A percentile compares a stretch with the other conserved stretches of the same genome.
Conservation (phyloP, 169 alveolate species). For the Ichthyophthirius multifiliis region DNA sequence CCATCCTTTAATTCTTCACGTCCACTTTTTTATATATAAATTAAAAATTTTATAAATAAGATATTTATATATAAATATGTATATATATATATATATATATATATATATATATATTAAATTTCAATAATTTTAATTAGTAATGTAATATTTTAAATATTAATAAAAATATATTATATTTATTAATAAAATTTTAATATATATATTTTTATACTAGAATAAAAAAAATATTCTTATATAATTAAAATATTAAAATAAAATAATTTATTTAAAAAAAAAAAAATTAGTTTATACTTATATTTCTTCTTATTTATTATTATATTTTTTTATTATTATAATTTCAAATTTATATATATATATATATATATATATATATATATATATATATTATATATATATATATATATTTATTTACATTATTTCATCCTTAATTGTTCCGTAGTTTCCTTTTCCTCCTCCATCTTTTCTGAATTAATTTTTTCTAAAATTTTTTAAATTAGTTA, state of each 20-base stretch:
- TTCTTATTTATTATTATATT: too few relatives aligned
- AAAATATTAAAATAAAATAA: too few relatives aligned
- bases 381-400: not conserved
- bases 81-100: not conserved
- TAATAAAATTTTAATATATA: too few relatives aligned
- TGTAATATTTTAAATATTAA: too few relatives aligned
- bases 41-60: not conserved
- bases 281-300: too few relatives aligned
- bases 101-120: not conserved
- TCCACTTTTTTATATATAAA: not conserved
- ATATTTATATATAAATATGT: not conserved
- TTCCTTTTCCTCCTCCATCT: not conserved
- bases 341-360: too few relatives aligned
- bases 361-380: too few relatives aligned
- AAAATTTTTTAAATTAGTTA: not conserved
- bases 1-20: constrained; percentile 1
- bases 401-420: not conserved
- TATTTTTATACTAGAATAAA: too few relatives aligned
- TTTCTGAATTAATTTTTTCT: constrained; percentile 1
- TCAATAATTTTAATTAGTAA: not conserved
- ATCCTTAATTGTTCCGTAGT: constrained; percentile 5
- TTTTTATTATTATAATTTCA: too few relatives aligned
- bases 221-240: not conserved
- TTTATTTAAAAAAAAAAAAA: too few relatives aligned
- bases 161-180: too few relatives aligned